Evolutionary conservation across 495 filamentous ascomycete genomes (phyloP), one percentile per base, ranked within the genome.

Genomic region (Lophiostoma macrostomum): DNA sequence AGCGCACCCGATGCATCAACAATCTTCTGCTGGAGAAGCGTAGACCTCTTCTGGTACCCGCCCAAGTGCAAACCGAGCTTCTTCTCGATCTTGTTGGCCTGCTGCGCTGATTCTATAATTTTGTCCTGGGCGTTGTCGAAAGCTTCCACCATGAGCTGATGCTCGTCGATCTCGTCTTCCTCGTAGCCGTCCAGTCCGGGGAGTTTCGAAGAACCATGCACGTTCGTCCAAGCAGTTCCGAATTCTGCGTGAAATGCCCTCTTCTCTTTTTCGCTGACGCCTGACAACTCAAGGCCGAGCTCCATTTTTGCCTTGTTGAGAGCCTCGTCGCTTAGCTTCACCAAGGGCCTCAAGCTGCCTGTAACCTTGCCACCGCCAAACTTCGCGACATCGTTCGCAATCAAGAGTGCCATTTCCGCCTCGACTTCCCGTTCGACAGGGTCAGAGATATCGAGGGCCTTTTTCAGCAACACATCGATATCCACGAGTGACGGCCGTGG

Each of bases 41-140:
- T 90, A 16, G 88, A 83, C 24, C 93, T 88, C 56, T 88, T 82
- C 67, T 90, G 85, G 69, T 98, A 98, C 42, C 93, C 93, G 23
- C 91, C 91, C 0, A 91, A 81, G 57, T 91, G 83, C 38, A 94
- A 70, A 5, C 78, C 77, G n/a, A 98, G 80, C 72, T 96, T 96
- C 75, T 95, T 95, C 68, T 98, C 91, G 10, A 90, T 72, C 67
- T 90, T 93, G 61, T 88, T 89, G 39, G 84, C 87, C 43, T 81
- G 78, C 52, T 89, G 82, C 4, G 91, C 91, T 0, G 82, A 82
- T 4, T 75, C 76, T 47, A 83, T 75, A 39, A 95, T 80, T 7
- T 77, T 74, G 27, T 85, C 78, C 65, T 94, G 83, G 6, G 89
- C 76, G 18, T 79, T 78, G 29, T 87, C 79, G 54, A 88, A 86